Base-by-base conservation (phyloP, 2,329 filamentous ascomycete species). In the Coniochaeta sp. region DNA sequence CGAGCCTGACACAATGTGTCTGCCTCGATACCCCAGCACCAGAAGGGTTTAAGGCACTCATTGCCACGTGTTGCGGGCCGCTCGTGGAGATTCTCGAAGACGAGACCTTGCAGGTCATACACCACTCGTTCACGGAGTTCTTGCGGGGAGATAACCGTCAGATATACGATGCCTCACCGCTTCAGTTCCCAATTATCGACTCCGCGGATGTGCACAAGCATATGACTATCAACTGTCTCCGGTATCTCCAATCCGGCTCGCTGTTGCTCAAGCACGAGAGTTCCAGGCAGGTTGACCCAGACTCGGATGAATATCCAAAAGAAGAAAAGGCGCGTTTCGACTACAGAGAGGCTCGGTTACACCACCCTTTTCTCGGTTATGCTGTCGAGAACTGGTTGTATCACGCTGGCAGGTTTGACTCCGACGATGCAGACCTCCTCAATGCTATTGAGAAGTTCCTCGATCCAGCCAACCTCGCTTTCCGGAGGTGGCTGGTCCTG, bases 101-200 rank as follows among this genome's bases (percentile, higher is more conserved):
- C 48, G 73, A 73, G 50, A 71, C 68, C 0, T 53, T 76, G 9
- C 65, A 66, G 16, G 65, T 76, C 6, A 68, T 76, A 6, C 73
- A 77, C 54, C 73, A 76, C 50, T 76, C 72, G 1, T 69, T 77
- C 35, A 75, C 73, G 3, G 73, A 77, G 50, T 77, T 71, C 52
- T 55, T 76, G 10, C 62, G n/a, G n/a, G n/a, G n/a, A 65, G 52
- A 56, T 48, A 57, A 14, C 9, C 56, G 61, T 12, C 49, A 32
- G 12, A 22, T 14, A 3, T 18, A 24, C 6, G 49, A 45, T 8
- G 27, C 16, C 7, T 16, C 14, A 1, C 18, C 40, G 3, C 47
- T 51, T 22, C 49, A 49, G 2, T 42, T 48, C 24, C 18, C 6
- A n/a, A 13, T n/a, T n/a, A n/a, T n/a, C n/a, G n/a, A n/a, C n/a